Evolutionary conservation across 768 basidiomycete species (phyloP), one percentile per base, ranked within the genome.

Genomic region (Tricholoma flavovirens): DNA sequence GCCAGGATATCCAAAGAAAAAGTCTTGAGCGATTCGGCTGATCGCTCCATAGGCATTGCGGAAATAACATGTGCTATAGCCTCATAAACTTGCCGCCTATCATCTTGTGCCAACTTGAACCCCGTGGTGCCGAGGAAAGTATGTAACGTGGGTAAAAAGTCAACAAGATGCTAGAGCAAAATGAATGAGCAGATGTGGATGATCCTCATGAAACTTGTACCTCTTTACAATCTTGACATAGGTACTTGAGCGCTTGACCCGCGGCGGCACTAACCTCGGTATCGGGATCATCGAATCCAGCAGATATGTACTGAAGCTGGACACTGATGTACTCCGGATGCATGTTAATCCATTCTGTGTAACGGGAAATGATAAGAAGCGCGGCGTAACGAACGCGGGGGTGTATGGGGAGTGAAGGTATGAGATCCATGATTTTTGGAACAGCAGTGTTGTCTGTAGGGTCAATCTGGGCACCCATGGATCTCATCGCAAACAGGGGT

Each of bases 381-480:
- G 97, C 91, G 46, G 96, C 95, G 67, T 98, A 99, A 56, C 90
- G 93, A 59, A 99, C 90, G 50, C 85, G 83, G 45, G 94, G 93
- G 68, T 98, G 96, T 43, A 75, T 73, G 1, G 97, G 97, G 24
- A 99, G 84, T 22, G 83, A 84, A 4, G 95, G 93, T 29, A 99
- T 84, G 46, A 98, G 79, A 64, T 94, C 90, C 84, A 99, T 93
- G 64, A 98, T 95, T 68, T 93, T 92, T 2, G 95, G 94, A n/a
- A 98, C 86, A 33, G 90, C 85, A 58, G 80, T 82, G 49, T 90
- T 81, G 68, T 98, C 95, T 38, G 78, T 74, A 8, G 84, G 75
- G 64, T 98, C 90, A 21, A 98, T 81, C 70, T 95, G 88, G 4
- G 93, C 95, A 9, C 97, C 97, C 92, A 99, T 98, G 11, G 96